Conservation (phyloP, 345 rosid species). For the Clarkia xantiana region DNA sequence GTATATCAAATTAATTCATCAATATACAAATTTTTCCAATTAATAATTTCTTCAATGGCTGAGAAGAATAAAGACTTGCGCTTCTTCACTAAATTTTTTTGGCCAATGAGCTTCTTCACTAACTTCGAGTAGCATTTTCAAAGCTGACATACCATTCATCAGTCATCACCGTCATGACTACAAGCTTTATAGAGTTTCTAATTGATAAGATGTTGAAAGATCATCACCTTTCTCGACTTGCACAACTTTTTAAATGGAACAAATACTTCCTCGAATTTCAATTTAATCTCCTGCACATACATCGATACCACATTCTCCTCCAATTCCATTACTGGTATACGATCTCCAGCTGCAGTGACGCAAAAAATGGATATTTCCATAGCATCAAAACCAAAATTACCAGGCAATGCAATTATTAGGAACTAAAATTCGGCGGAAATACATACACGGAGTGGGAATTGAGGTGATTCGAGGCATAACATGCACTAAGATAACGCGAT, state of each 20-base stretch:
- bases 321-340: constrained; percentile 20
- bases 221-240: constrained; percentile 22
- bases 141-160: no score
- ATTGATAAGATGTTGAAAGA: background rate
- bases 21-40: background rate
- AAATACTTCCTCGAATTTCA: constrained; percentile 31
- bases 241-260: constrained; percentile 41
- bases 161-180: no score
- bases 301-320: constrained; percentile 50
- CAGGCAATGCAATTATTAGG: no score
- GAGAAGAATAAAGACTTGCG: no score
- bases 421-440: background rate
- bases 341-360: no score
- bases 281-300: constrained; percentile 43
- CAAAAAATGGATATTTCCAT: no score
- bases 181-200: no score
- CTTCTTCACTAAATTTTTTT: no score
- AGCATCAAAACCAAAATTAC: no score
- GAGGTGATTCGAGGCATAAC: constrained; percentile 49
- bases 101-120: no score
- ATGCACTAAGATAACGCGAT: constrained; percentile 54
- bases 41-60: background rate
- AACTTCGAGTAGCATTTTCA: no score
- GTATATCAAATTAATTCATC: background rate
- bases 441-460: constrained; percentile 65